Conservation (phyloP, 179 eudicot species). For the Camellia oleifera region DNA sequence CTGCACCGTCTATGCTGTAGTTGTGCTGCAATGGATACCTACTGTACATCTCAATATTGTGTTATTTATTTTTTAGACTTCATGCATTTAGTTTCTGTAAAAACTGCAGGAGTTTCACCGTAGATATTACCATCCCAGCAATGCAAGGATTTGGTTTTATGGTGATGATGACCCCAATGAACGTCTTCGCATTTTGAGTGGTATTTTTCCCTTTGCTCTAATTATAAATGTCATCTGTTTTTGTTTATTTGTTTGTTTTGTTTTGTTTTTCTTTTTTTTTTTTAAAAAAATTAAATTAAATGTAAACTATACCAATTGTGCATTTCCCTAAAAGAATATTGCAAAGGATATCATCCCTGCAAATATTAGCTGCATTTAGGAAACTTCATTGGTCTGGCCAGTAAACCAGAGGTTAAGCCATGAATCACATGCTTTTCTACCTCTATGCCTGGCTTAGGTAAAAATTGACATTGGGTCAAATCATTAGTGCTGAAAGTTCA, state of each 20-base stretch:
- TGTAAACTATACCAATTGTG: not conserved
- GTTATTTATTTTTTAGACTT: not conserved
- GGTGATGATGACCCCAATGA: slow-evolving; percentile 95
- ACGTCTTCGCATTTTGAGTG: slow-evolving; percentile 89
- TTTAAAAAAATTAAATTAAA: too few species aligned
- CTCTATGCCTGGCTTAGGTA: not conserved
- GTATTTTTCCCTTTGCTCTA: slow-evolving; percentile 31
- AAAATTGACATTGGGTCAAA: not conserved
- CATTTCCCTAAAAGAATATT: not conserved
- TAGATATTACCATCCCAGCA: slow-evolving; percentile 93
- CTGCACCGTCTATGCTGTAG: not conserved
- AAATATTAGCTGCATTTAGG: slow-evolving; percentile 3
- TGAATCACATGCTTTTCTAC: not conserved
- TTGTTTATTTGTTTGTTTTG: not conserved
- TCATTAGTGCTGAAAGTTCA: not conserved
- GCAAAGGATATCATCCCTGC: not conserved
- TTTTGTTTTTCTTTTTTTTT: not conserved
- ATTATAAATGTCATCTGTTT: not conserved
- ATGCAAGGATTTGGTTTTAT: slow-evolving; percentile 97
- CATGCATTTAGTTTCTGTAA: not conserved
- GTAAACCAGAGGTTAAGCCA: not conserved
- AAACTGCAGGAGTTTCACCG: slow-evolving; percentile 79
- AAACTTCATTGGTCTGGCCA: not conserved
- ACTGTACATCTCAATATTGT: not conserved
- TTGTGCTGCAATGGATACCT: not conserved